Evolutionary conservation across 176 grass and related monocot genomes (phyloP).

Genomic region (Oryza meyeriana): DNA sequence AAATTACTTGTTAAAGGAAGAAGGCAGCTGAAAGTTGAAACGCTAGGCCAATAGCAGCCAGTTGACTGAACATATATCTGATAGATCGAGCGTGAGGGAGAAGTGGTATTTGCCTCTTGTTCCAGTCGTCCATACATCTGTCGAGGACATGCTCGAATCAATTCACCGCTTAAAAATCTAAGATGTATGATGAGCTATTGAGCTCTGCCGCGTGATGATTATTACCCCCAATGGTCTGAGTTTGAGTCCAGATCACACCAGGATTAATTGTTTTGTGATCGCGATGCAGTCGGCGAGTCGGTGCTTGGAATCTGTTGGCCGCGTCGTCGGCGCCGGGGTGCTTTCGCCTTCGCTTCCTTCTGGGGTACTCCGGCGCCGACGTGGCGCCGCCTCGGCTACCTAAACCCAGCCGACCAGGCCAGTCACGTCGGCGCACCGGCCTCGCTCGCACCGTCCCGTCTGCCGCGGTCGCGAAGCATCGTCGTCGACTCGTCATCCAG

Average conservation of each 20-base stretch:
- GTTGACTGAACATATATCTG: not conserved
- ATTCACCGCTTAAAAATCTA: not conserved
- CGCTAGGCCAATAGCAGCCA: not conserved
- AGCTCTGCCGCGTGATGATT: not conserved
- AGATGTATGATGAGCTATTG: too few species aligned
- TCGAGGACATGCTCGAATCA: not conserved
- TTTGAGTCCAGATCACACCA: not conserved
- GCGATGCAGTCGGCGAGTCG: not conserved
- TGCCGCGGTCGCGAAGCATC: too few species aligned
- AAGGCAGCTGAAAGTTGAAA: not conserved
- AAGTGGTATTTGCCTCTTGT: not conserved
- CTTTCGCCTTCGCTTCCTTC: not conserved
- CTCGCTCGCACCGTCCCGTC: not conserved
- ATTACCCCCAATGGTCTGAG: not conserved
- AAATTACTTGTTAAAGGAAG: not conserved
- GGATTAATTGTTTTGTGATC: not conserved
- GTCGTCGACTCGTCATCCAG: too few species aligned
- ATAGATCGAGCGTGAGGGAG: not conserved
- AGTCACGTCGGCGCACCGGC: not conserved
- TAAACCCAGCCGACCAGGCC: not conserved
- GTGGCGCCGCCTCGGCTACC: not conserved
- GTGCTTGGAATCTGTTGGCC: not conserved
- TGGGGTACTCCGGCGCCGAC: not conserved
- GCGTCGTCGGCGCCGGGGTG: not conserved
- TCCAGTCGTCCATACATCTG: not conserved